phyloP scores from a whole-genome alignment of 306 rosid genomes.

The Quercus alba region DNA sequence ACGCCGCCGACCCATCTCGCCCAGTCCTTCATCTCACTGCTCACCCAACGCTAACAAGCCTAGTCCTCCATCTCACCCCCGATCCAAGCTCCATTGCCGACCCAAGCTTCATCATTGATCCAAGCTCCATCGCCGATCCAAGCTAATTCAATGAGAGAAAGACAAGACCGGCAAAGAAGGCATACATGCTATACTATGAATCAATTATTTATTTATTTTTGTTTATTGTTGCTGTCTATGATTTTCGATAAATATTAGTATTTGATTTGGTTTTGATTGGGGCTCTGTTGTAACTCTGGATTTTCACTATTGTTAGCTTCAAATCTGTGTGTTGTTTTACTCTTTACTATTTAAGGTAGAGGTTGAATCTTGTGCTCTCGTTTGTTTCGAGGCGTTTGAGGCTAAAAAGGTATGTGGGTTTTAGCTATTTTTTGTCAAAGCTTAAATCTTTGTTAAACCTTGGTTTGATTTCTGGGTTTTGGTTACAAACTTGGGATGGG shows the following conservation, averaged over 20 bases:
- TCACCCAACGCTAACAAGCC: too few species aligned
- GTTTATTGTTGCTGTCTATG: not conserved
- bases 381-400: slow-evolving; percentile 86
- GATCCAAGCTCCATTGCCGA: too few species aligned
- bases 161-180: slow-evolving; percentile 11
- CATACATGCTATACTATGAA: not conserved
- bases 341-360: slow-evolving; percentile 30
- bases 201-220: not conserved
- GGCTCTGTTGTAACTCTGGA: slow-evolving; percentile 64
- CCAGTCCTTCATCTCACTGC: too few species aligned
- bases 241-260: not conserved
- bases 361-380: slow-evolving; percentile 32
- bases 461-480: not conserved
- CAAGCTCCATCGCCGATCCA: too few species aligned
- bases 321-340: not conserved
- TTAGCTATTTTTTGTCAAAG: not conserved
- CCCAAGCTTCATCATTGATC: too few species aligned
- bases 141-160: not conserved
- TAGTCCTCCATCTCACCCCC: too few species aligned
- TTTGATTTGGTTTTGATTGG: slow-evolving; percentile 57
- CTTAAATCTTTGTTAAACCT: not conserved
- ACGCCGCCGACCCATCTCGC: too few species aligned
- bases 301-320: slow-evolving; percentile 7
- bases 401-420: slow-evolving; percentile 50
- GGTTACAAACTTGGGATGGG: not conserved